These are phyloP conservation scores for Talaromyces sp. DNA, from an alignment of 2,329 filamentous ascomycete genomes.

Conservation along the genomic window DNA sequence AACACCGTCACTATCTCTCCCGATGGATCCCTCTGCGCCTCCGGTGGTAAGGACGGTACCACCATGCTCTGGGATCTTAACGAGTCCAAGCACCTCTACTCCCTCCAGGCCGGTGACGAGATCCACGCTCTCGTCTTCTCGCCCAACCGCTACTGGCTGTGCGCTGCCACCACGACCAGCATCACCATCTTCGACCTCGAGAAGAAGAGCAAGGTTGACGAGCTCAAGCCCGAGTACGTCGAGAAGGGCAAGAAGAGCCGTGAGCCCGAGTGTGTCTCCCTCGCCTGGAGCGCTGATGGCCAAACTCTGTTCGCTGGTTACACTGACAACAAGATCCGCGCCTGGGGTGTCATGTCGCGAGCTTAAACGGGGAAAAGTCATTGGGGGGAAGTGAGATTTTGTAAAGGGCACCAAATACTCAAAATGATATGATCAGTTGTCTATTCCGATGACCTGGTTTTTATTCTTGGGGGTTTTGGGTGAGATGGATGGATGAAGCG, in stretches of 20 bases:
- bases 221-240: conserved; percentile 98
- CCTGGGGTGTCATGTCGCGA: conserved; percentile 96
- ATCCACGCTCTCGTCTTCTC: conserved; percentile 99
- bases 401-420: conserved; percentile 15
- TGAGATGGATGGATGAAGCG: conserved; percentile 35
- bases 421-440: conserved; percentile 12
- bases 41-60: conserved; percentile 98
- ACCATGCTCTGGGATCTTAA: conserved; percentile 99
- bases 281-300: conserved; percentile 97
- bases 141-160: conserved; percentile 99
- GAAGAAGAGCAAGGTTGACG: conserved; percentile 99
- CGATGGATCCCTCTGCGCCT: conserved; percentile 97
- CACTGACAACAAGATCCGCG: conserved; percentile 98
- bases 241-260: conserved; percentile 97
- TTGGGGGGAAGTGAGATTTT: conserved; percentile 8
- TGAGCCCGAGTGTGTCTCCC: conserved; percentile 94
- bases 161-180: conserved; percentile 91
- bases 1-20: conserved; percentile 99
- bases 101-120: conserved; percentile 97
- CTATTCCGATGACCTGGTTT: conserved; percentile 12
- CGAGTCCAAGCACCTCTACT: conserved; percentile 99
- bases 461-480: conserved; percentile 6
- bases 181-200: conserved; percentile 99
- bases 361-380: conserved; percentile 52
- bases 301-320: conserved; percentile 99